phyloP scores from a whole-genome alignment of 257 asterid genomes.

The Scutellaria barbata region DNA sequence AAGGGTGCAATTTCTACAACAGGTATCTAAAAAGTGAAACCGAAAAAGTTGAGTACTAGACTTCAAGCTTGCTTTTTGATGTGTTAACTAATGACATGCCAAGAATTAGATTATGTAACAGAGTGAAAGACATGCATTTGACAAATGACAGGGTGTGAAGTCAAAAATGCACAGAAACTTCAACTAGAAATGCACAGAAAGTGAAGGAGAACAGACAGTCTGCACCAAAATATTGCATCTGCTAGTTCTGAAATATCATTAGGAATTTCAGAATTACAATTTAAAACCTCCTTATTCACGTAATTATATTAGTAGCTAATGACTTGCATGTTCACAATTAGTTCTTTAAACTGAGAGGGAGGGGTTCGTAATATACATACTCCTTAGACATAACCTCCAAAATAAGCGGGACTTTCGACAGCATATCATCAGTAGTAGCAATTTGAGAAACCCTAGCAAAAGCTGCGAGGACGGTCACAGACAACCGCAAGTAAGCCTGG shows the following conservation, averaged over 20 bases:
- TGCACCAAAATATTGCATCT: neutral
- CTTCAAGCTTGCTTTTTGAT: neutral
- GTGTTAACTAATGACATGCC: neutral
- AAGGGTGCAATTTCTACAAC: neutral
- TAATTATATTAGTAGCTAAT: neutral
- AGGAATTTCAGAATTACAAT: neutral
- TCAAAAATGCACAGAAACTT: neutral
- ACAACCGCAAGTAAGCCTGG: constrained; percentile 70
- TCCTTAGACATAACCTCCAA: constrained; percentile 54
- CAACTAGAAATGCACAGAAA: neutral
- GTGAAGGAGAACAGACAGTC: neutral
- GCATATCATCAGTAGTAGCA: constrained; percentile 73
- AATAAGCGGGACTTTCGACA: constrained; percentile 57
- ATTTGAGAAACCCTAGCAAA: constrained; percentile 73
- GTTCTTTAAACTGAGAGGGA: neutral
- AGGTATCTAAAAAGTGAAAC: constrained; percentile 12
- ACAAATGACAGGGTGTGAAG: neutral
- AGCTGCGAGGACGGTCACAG: constrained; percentile 71
- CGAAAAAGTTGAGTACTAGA: neutral
- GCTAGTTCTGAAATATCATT: neutral
- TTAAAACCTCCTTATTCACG: neutral
- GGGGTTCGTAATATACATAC: constrained; percentile 43
- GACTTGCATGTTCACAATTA: constrained; percentile 6
- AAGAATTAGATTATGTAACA: neutral
- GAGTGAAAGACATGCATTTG: neutral